Evolutionary conservation across 768 basidiomycete species (phyloP).

Genomic region (Filobasidium floriforme): DNA sequence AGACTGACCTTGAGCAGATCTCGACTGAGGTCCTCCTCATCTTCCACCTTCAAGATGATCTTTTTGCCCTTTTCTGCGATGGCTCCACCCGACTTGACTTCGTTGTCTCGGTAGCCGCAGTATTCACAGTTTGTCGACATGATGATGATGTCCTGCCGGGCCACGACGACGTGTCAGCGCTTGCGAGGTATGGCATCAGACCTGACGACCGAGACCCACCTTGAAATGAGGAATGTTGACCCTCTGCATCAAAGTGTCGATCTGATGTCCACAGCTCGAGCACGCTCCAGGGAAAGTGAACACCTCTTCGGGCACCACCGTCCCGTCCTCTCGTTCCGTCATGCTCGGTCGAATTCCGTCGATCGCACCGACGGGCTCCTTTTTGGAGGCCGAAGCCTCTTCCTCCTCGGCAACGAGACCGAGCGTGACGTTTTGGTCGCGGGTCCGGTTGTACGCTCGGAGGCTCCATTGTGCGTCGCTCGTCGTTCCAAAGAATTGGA

Average conservation of each 20-base stretch:
- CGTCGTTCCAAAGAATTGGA: slow-evolving; percentile 79
- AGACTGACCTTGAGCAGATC: slow-evolving; percentile 82
- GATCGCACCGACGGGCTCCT: slow-evolving; percentile 9
- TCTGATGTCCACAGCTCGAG: slow-evolving; percentile 72
- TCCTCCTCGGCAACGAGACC: slow-evolving; percentile 58
- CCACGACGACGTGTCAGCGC: background rate
- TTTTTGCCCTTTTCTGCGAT: slow-evolving; percentile 79
- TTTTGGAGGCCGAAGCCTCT: background rate
- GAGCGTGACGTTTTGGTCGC: slow-evolving; percentile 69
- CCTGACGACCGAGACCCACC: slow-evolving; percentile 47
- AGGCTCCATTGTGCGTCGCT: slow-evolving; percentile 89
- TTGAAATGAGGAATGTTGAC: slow-evolving; percentile 97
- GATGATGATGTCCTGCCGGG: slow-evolving; percentile 74
- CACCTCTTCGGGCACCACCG: slow-evolving; percentile 65
- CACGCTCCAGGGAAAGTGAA: slow-evolving; percentile 80
- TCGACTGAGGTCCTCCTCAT: slow-evolving; percentile 80
- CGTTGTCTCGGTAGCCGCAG: slow-evolving; percentile 95
- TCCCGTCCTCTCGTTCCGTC: slow-evolving; percentile 27
- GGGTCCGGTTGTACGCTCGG: slow-evolving; percentile 67
- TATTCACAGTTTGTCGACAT: slow-evolving; percentile 96
- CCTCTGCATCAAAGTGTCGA: slow-evolving; percentile 90
- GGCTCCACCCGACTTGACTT: slow-evolving; percentile 88
- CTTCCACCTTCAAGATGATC: slow-evolving; percentile 82
- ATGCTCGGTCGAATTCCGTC: slow-evolving; percentile 8
- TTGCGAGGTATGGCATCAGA: background rate